phyloP scores from a whole-genome alignment of 345 rosid genomes.

The Isatis tinctoria region DNA sequence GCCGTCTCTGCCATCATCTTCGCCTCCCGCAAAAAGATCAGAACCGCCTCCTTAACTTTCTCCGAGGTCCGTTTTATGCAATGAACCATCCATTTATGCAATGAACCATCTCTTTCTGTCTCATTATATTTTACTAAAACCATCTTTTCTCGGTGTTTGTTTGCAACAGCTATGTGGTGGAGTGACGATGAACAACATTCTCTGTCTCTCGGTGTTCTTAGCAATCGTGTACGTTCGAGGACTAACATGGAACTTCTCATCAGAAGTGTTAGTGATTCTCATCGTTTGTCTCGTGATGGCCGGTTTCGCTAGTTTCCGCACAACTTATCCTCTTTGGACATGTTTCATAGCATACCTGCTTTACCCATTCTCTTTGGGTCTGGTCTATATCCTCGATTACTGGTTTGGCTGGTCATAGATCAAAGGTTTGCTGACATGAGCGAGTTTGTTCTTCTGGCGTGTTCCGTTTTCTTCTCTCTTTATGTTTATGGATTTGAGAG shows the following conservation, averaged over 20 bases:
- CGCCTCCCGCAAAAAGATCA: constrained; percentile 71
- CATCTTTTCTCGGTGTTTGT: not conserved
- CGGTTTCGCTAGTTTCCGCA: constrained; percentile 74
- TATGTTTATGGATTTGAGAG: not conserved
- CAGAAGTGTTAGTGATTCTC: constrained; percentile 84
- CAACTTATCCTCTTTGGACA: constrained; percentile 93
- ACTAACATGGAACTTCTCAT: constrained; percentile 91
- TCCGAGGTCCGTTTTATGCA: constrained; percentile 58
- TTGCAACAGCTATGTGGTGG: constrained; percentile 92
- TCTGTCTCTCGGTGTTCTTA: constrained; percentile 87
- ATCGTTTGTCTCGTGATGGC: constrained; percentile 86
- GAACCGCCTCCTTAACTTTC: constrained; percentile 81
- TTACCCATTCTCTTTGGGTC: constrained; percentile 77
- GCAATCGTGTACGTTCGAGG: constrained; percentile 78
- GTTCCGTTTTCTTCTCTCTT: not conserved
- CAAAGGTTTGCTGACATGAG: constrained; percentile 6
- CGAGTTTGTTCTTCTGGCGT: not conserved
- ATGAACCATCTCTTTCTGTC: constrained; percentile 4
- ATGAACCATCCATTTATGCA: not conserved
- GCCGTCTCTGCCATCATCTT: constrained; percentile 89
- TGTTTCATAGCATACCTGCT: constrained; percentile 61
- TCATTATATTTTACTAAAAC: not conserved
- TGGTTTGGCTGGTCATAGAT: constrained; percentile 83
- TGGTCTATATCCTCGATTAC: constrained; percentile 85
- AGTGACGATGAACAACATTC: constrained; percentile 85